phyloP scores from a whole-genome alignment of 148 eudicot species.

The Selenicereus undatus region DNA sequence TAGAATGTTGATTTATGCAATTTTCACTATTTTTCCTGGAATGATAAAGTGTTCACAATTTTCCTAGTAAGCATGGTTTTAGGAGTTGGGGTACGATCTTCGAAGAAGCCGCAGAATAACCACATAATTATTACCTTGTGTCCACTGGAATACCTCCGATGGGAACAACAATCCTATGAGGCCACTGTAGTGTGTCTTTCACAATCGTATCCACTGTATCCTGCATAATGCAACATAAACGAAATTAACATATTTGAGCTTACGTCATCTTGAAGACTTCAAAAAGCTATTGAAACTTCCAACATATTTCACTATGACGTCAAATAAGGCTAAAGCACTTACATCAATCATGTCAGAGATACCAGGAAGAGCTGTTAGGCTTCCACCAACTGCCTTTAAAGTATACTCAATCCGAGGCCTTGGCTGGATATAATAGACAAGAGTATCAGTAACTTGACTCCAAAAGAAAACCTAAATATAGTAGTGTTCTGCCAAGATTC shows the following conservation, averaged over 20 bases:
- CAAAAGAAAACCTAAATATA: neutral
- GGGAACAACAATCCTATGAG: slow-evolving; percentile 98
- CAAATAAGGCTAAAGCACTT: slow-evolving; percentile 26
- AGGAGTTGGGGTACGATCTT: neutral
- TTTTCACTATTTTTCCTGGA: no score
- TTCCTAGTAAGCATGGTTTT: neutral
- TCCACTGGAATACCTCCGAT: slow-evolving; percentile 81
- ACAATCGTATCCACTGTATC: slow-evolving; percentile 87
- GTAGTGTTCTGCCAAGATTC: neutral
- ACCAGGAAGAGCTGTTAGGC: slow-evolving; percentile 95
- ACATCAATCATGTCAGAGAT: slow-evolving; percentile 97
- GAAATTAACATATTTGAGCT: slow-evolving; percentile 12
- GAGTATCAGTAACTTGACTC: slow-evolving; percentile 8
- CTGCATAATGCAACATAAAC: slow-evolving; percentile 34
- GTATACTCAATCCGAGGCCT: slow-evolving; percentile 88
- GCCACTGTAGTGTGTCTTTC: slow-evolving; percentile 89
- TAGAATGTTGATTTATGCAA: no score
- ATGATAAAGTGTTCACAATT: neutral
- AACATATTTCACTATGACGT: neutral
- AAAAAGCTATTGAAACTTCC: neutral
- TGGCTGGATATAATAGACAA: slow-evolving; percentile 54
- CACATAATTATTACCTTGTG: slow-evolving; percentile 44
- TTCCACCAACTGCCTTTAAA: slow-evolving; percentile 92
- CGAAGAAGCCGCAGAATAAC: neutral
- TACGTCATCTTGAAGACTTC: neutral